Conservation (phyloP, 179 eudicot species). For the Sideroxylon spinosum region DNA sequence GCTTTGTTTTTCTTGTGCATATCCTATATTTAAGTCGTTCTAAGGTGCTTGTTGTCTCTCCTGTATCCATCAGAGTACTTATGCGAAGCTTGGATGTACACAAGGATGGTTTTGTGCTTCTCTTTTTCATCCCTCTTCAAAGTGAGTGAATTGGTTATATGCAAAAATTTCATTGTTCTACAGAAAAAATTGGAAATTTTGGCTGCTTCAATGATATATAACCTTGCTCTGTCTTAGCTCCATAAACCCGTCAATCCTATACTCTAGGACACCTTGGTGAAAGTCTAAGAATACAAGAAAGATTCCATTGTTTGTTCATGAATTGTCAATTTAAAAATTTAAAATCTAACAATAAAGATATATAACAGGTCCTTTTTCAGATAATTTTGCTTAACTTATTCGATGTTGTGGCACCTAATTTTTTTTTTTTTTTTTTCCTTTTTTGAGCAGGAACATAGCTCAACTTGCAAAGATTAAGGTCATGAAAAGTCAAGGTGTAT, state of each 20-base stretch:
- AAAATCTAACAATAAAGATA: no score
- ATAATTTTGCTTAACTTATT: background rate
- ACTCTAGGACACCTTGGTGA: background rate
- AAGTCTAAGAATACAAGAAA: background rate
- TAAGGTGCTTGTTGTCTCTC: background rate
- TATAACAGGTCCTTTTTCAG: no score
- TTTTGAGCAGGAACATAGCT: slow-evolving; percentile 61
- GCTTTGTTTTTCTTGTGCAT: no score
- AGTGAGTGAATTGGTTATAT: slow-evolving; percentile 37
- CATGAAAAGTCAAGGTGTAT: slow-evolving; percentile 60
- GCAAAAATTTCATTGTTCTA: no score
- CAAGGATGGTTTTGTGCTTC: slow-evolving; percentile 93
- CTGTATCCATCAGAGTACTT: slow-evolving; percentile 51
- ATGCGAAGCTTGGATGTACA: slow-evolving; percentile 74
- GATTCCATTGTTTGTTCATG: no score
- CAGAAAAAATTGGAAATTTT: background rate
- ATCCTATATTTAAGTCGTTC: background rate
- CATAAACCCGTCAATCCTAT: background rate
- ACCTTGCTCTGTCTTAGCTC: background rate
- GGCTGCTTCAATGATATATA: background rate
- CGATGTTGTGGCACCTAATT: background rate
- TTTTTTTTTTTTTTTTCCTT: background rate
- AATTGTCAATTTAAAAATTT: no score
- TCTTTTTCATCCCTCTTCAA: slow-evolving; percentile 63
- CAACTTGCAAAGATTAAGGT: slow-evolving; percentile 73